Conservation (phyloP, 2,329 filamentous ascomycete species). For the Decorospora gaudefroyi region DNA sequence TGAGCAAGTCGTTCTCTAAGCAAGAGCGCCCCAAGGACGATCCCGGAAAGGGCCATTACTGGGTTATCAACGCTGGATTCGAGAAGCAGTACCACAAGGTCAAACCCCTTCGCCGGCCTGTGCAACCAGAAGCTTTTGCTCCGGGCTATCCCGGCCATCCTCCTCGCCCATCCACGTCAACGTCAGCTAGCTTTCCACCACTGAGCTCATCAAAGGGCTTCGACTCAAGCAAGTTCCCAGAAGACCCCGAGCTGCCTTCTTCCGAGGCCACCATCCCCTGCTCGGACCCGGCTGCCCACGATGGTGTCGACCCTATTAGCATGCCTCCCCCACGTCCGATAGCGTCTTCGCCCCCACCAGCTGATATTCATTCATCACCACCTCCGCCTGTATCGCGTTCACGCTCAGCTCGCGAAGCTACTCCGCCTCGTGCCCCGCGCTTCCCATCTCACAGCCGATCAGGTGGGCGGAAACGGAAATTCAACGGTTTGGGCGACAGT, state of each 20-base stretch:
- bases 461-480: constrained; percentile 74
- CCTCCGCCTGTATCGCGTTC: constrained; percentile 75
- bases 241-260: constrained; percentile 54
- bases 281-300: constrained; percentile 56
- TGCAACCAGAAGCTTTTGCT: constrained; percentile 50
- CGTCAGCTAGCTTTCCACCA: constrained; percentile 42
- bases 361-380: constrained; percentile 85
- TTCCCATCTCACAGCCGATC: constrained; percentile 66
- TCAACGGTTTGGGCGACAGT: constrained; percentile 83
- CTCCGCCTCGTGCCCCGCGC: constrained; percentile 72
- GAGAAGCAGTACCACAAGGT: constrained; percentile 89
- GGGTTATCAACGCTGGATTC: constrained; percentile 88
- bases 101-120: constrained; percentile 66
- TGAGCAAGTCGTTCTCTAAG: constrained; percentile 97
- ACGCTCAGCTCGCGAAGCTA: constrained; percentile 64
- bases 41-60: constrained; percentile 96
- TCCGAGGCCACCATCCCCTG: constrained; percentile 59
- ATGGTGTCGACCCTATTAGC: constrained; percentile 51
- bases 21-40: constrained; percentile 96
- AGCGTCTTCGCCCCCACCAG: constrained; percentile 70
- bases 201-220: constrained; percentile 51
- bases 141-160: constrained; percentile 40
- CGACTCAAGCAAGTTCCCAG: constrained; percentile 57
- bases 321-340: constrained; percentile 55
- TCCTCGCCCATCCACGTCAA: constrained; percentile 47